Percentiles rank a stretch among this genome's conserved stretches.
Evolutionary conservation across 352 stramenopile genomes (phyloP).

Genomic region (Pythium rishiriense): DNA sequence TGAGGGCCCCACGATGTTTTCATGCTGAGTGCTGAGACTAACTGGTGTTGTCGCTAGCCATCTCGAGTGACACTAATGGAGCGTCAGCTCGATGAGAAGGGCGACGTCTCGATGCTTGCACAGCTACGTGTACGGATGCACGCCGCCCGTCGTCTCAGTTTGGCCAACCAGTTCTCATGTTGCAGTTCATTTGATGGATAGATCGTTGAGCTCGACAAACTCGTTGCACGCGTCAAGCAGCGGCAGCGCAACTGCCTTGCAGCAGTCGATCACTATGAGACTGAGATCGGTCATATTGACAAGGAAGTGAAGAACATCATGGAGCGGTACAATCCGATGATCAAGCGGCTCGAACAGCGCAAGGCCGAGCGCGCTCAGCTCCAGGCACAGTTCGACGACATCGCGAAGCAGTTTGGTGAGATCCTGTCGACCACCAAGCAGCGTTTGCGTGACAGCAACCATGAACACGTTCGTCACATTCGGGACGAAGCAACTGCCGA

Average conservation of each 20-base stretch:
- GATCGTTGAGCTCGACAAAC: conserved; percentile 74
- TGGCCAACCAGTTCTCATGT: background rate
- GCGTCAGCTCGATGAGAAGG: conserved; percentile 65
- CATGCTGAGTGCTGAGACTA: too few species aligned
- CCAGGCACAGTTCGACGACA: conserved; percentile 47
- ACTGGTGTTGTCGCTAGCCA: conserved; percentile 27
- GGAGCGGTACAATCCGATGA: conserved; percentile 62
- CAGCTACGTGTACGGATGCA: conserved; percentile 46
- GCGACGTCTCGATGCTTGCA: conserved; percentile 74
- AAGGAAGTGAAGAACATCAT: conserved; percentile 64
- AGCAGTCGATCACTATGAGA: conserved; percentile 51
- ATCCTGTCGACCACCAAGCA: conserved; percentile 66
- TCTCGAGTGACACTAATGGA: conserved; percentile 68
- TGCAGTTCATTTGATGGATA: conserved; percentile 17
- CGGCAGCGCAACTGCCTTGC: conserved; percentile 56
- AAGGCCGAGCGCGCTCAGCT: conserved; percentile 44
- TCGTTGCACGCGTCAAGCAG: conserved; percentile 69
- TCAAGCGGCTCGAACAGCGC: conserved; percentile 56
- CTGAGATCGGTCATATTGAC: conserved; percentile 63
- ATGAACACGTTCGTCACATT: conserved; percentile 65
- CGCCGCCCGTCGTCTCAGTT: background rate
- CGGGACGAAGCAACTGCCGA: conserved; percentile 55
- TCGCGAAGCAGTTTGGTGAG: conserved; percentile 59
- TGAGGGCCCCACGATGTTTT: background rate
- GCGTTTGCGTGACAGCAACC: conserved; percentile 45